These are phyloP conservation scores for Zygotorulaspora chibaensis DNA, from an alignment of 805 yeast genomes.

Conservation along the genomic window DNA sequence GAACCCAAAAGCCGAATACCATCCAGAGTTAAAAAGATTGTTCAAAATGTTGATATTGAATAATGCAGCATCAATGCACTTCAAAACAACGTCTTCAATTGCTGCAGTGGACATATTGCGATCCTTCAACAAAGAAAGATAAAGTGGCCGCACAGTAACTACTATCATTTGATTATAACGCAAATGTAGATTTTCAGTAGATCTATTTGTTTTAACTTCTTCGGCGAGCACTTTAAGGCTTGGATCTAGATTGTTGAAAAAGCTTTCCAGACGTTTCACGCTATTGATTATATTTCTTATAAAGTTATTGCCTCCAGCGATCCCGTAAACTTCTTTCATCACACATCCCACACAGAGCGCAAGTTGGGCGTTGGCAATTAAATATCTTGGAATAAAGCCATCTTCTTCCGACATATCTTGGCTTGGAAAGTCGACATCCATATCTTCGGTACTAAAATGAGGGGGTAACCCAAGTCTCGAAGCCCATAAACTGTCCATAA, in stretches of 20 bases:
- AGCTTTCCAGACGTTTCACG: slow-evolving; percentile 22
- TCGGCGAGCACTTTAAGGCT: slow-evolving; percentile 11
- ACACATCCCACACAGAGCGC: slow-evolving; percentile 31
- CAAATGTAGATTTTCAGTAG: slow-evolving; percentile 35
- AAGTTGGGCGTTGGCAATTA: slow-evolving; percentile 25
- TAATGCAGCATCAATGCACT: slow-evolving; percentile 33
- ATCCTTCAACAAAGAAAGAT: slow-evolving; percentile 35
- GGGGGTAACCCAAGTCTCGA: slow-evolving; percentile 37
- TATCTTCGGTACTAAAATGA: slow-evolving; percentile 34
- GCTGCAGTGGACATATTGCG: slow-evolving; percentile 21
- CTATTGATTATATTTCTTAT: slow-evolving; percentile 21
- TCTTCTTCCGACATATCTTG: slow-evolving; percentile 25
- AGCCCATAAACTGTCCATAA: slow-evolving; percentile 37
- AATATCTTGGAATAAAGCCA: slow-evolving; percentile 30
- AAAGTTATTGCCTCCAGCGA: slow-evolving; percentile 28
- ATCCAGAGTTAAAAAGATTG: slow-evolving; percentile 27
- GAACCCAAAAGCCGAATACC: slow-evolving; percentile 38
- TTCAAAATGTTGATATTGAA: slow-evolving; percentile 32
- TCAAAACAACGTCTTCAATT: slow-evolving; percentile 27
- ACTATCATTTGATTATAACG: slow-evolving; percentile 37
- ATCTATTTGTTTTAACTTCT: slow-evolving; percentile 20
- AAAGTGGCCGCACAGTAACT: slow-evolving; percentile 37
- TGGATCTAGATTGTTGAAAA: slow-evolving; percentile 25
- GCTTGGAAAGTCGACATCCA: slow-evolving; percentile 30
- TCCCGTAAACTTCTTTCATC: slow-evolving; percentile 33